phyloP scores from a whole-genome alignment of 2,329 filamentous ascomycete genomes.

The Talaromyces sp. region DNA sequence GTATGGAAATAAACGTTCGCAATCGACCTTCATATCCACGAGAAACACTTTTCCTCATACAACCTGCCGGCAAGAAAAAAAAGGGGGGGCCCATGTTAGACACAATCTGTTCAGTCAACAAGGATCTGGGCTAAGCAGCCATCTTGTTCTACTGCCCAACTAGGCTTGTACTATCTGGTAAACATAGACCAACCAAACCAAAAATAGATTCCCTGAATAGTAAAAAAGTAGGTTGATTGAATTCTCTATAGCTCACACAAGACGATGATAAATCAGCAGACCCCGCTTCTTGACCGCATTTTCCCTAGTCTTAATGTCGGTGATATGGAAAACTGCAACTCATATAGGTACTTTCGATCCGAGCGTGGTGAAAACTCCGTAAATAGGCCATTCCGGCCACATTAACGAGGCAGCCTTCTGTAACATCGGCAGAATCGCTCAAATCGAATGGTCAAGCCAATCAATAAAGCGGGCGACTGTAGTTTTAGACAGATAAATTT shows the following conservation, averaged over 20 bases:
- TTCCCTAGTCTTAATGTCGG: background rate
- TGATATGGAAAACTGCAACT: background rate
- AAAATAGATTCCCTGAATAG: background rate
- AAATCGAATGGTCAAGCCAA: background rate
- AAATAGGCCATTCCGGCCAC: background rate
- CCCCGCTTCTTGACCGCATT: conserved; percentile 1
- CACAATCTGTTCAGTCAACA: no score
- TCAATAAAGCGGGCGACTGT: background rate
- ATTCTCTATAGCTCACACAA: background rate
- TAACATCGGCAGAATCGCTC: background rate
- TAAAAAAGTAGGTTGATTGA: background rate
- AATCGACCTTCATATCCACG: no score
- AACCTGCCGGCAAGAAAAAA: background rate
- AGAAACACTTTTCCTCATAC: no score
- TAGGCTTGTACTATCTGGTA: background rate
- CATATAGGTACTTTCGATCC: background rate
- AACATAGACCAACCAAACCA: background rate
- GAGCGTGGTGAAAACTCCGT: background rate
- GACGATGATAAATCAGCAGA: background rate
- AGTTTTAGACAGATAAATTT: background rate
- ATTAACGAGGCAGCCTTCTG: background rate
- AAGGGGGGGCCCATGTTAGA: background rate
- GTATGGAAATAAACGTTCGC: no score
- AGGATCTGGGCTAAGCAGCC: background rate
- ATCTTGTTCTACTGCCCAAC: background rate